Conservation (phyloP, 345 rosid species). For the Salix caprea region DNA sequence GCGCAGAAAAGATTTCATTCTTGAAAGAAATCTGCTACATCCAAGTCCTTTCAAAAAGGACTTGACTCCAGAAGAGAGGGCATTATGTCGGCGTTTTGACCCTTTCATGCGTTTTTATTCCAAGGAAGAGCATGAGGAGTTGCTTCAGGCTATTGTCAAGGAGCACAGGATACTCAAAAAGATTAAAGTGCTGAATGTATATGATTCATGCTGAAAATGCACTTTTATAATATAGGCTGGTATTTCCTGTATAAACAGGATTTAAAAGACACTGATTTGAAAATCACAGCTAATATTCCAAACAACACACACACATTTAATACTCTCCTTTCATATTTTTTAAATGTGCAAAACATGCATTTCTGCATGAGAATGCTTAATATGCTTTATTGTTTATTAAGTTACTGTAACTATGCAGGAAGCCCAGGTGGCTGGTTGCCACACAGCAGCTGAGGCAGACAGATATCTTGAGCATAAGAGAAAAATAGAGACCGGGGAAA, state of each 20-base stretch:
- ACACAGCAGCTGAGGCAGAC: slow-evolving; percentile 78
- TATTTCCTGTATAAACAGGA: neutral
- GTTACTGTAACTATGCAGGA: slow-evolving; percentile 48
- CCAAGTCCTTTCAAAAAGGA: slow-evolving; percentile 73
- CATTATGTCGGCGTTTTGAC: slow-evolving; percentile 63
- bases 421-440: slow-evolving; percentile 87
- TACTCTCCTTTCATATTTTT: neutral
- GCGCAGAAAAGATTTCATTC: slow-evolving; percentile 82
- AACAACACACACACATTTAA: too few species aligned
- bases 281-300: neutral
- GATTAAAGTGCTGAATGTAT: slow-evolving; percentile 75
- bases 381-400: neutral
- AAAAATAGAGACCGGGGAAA: slow-evolving; percentile 78
- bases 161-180: slow-evolving; percentile 77
- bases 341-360: neutral
- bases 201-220: neutral
- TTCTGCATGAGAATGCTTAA: neutral
- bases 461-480: slow-evolving; percentile 56
- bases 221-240: neutral
- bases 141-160: slow-evolving; percentile 59
- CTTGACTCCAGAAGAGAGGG: slow-evolving; percentile 76
- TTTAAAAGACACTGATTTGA: neutral
- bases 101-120: slow-evolving; percentile 89
- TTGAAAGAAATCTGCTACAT: slow-evolving; percentile 74
- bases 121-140: slow-evolving; percentile 83